These are phyloP conservation scores for Macroventuria anomochaeta DNA, from an alignment of 2,329 filamentous ascomycete genomes.

Conservation along the genomic window DNA sequence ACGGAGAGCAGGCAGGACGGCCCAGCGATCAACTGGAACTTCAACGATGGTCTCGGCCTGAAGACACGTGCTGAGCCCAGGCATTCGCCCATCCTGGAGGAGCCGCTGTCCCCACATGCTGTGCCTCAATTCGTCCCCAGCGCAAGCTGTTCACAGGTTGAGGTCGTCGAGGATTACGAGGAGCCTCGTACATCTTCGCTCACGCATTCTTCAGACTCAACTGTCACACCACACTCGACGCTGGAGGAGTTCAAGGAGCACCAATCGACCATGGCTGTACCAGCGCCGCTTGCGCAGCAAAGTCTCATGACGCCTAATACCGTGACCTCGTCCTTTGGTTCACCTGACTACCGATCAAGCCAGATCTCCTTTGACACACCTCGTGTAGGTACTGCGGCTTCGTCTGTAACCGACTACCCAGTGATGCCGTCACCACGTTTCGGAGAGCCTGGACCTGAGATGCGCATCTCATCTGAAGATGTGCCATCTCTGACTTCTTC, in stretches of 20 bases:
- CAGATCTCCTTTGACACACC: conserved; percentile 73
- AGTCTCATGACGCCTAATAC: conserved; percentile 71
- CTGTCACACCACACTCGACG: conserved; percentile 48
- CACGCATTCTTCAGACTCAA: conserved; percentile 59
- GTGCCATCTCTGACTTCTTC: conserved; percentile 78
- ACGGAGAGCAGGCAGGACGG: conserved; percentile 49
- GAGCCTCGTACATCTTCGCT: conserved; percentile 57
- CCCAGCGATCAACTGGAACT: conserved; percentile 53
- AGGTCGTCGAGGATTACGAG: conserved; percentile 56
- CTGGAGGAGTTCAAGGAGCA: conserved; percentile 45
- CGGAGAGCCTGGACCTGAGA: conserved; percentile 75
- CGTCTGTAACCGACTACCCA: conserved; percentile 74
- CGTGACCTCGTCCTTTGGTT: conserved; percentile 65
- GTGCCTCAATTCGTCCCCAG: conserved; percentile 19
- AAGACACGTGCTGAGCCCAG: conserved; percentile 27
- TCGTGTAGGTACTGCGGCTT: conserved; percentile 76
- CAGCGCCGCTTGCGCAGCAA: conserved; percentile 48
- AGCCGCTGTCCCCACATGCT: conserved; percentile 38
- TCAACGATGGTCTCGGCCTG: conserved; percentile 50
- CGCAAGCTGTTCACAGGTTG: conserved; percentile 42
- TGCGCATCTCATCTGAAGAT: conserved; percentile 74
- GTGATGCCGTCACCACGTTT: conserved; percentile 73
- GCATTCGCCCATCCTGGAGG: conserved; percentile 22
- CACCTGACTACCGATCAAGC: conserved; percentile 67
- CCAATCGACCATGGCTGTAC: conserved; percentile 46